Percentiles rank a stretch among this genome's conserved stretches.
phyloP scores from a whole-genome alignment of 768 basidiomycete species.

The Candolleomyces aberdarensis region DNA sequence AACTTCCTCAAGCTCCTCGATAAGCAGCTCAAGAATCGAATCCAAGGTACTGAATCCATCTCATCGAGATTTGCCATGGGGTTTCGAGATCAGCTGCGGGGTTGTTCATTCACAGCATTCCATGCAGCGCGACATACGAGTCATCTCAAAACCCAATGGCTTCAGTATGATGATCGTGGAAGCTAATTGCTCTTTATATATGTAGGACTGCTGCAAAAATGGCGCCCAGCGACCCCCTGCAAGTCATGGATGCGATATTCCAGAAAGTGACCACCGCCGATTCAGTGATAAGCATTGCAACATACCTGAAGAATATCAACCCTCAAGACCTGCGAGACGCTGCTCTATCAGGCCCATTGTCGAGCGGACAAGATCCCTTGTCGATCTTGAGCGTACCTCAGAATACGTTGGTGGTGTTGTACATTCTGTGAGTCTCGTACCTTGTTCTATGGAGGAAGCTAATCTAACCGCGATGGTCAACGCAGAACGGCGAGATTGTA shows the following conservation, averaged over 20 bases:
- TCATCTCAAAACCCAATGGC: too few species aligned
- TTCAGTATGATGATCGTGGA: too few species aligned
- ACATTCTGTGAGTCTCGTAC: slow-evolving; percentile 59
- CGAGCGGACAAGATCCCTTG: slow-evolving; percentile 68
- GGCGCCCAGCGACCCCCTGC: slow-evolving; percentile 6
- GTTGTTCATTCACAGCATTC: too few species aligned
- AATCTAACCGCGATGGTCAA: background rate
- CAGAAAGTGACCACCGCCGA: slow-evolving; percentile 1
- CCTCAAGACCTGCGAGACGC: slow-evolving; percentile 58
- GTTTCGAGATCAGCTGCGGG: too few species aligned
- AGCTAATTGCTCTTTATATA: too few species aligned
- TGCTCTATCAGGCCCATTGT: slow-evolving; percentile 50
- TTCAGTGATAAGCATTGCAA: background rate
- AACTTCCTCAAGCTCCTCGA: too few species aligned
- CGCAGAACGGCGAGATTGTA: slow-evolving; percentile 59
- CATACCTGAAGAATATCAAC: slow-evolving; percentile 17
- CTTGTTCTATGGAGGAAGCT: background rate
- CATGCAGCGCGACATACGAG: too few species aligned
- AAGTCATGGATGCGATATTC: slow-evolving; percentile 10
- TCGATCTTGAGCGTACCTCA: slow-evolving; percentile 47
- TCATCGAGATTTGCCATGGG: too few species aligned
- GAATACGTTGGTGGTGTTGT: slow-evolving; percentile 66
- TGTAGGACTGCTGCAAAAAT: background rate
- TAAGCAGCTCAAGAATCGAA: too few species aligned
- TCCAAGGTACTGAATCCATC: too few species aligned